Base-by-base conservation (phyloP, 352 stramenopile species). In the Globisporangium paroecandrum region DNA sequence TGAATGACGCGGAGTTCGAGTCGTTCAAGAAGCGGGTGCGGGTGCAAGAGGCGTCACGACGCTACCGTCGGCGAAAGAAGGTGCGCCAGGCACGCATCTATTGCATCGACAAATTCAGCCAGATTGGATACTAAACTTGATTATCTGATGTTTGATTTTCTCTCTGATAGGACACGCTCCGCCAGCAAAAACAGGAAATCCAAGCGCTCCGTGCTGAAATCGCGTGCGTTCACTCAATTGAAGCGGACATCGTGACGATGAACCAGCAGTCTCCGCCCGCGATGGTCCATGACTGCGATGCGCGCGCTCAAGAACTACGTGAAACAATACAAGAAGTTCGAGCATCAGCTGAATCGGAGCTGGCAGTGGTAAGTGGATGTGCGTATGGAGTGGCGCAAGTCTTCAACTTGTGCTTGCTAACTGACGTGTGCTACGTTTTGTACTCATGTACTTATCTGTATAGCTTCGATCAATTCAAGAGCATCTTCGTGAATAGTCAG, bases 121-220 rank as follows among this genome's bases (percentile, higher is more conserved):
- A 32, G 36, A 18, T 43, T 43, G 36, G 34, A 12, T 38, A 38
- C 34, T 41, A 13, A 59, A 18, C 29, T 32, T 32, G 4, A 20
- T 36, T 6, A 2, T 59, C 22, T 34, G 36, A 10, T 7, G 22
- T 60, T 7, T 34, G n/a, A 27, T n/a, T 13, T 61, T 4, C 12
- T 18, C 38, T 61, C 8, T 20, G 7, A 12, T 20, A 62, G 57
- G 57, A 62, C n/a, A 62, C 57, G 10, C n/a, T 62, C 10, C 34
- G 57, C 24, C 57, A 62, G 32, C 57, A 62, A 47, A 62, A 51
- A 9, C 32, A 34, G 20, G 57, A 62, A 8, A 62, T 62, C 34
- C 57, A 34, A 22, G 34, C 27, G 22, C 22, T 62, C 20, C 57
- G 15, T 18, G 22, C 22, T n/a, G 57, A 62, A 12, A n/a, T 62